A percentile compares a stretch with the other conserved stretches of the same genome.
These are phyloP conservation scores for Drechslera avenae DNA, from an alignment of 2,329 filamentous ascomycete species.

Conservation along the genomic window DNA sequence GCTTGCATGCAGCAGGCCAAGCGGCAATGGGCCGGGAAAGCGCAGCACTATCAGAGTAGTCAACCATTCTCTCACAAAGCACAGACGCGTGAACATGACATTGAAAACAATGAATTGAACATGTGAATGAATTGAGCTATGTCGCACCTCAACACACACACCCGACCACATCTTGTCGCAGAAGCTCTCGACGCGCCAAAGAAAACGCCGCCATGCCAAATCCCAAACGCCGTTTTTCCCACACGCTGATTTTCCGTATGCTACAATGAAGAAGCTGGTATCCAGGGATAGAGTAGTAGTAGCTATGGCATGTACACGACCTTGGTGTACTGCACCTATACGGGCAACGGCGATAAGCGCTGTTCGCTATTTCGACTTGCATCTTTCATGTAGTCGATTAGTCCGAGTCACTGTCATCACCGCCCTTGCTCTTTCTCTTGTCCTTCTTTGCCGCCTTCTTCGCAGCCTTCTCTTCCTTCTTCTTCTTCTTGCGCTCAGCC, in stretches of 20 bases:
- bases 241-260: constrained; percentile 36
- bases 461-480: constrained; percentile 69
- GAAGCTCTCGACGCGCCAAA: constrained; percentile 36
- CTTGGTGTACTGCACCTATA: constrained; percentile 21
- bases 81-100: not conserved
- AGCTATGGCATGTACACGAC: constrained; percentile 31
- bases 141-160: constrained; percentile 27
- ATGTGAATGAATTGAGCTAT: constrained; percentile 24
- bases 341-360: constrained; percentile 17
- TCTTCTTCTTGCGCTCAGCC: constrained; percentile 64
- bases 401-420: constrained; percentile 40
- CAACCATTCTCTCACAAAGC: no score
- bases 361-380: constrained; percentile 24
- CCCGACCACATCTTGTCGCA: constrained; percentile 33
- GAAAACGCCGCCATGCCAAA: constrained; percentile 41
- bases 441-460: constrained; percentile 45
- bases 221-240: constrained; percentile 29
- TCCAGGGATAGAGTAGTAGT: constrained; percentile 31
- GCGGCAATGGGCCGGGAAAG: no score
- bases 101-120: constrained; percentile 27
- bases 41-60: no score
- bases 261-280: constrained; percentile 41
- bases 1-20: no score
- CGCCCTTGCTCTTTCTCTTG: constrained; percentile 39
- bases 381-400: constrained; percentile 26